Base-by-base conservation (phyloP, 2,329 filamentous ascomycete genomes). In the Microdochium trichocladiopsis region DNA sequence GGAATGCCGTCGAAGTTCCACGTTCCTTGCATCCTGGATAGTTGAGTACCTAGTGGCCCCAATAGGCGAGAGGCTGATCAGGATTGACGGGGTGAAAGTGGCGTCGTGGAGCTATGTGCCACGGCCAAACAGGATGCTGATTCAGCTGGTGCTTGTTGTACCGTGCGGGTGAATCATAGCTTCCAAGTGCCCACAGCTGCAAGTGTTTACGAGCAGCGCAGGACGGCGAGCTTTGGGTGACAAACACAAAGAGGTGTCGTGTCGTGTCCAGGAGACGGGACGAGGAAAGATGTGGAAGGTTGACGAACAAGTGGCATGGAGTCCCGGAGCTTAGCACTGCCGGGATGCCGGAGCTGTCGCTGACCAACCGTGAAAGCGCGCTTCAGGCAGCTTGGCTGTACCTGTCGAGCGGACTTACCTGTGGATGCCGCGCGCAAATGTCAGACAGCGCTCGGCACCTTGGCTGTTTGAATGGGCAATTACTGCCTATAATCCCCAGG, bases 1-100 rank as follows among this genome's bases (percentile, higher is more conserved):
- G 43, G 43, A 12, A 48, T 14, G 47, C 23, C 47, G 24, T 48
- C 47, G 23, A 48, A 48, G 47, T 48, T 48, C 47, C 47, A 48
- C 4, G 18, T 45, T 9, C n/a, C 41, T 22, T 45, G 41, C 41
- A 45, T 45, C 16, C 21, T 22, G 41, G n/a, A n/a, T n/a, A n/a
- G n/a, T n/a, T n/a, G n/a, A n/a, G n/a, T n/a, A n/a, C n/a, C n/a
- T n/a, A n/a, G n/a, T n/a, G n/a, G n/a, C n/a, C n/a, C n/a, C n/a
- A n/a, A n/a, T n/a, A n/a, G n/a, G n/a, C n/a, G n/a, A n/a, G n/a
- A n/a, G n/a, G n/a, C n/a, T n/a, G n/a, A n/a, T n/a, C n/a, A n/a
- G n/a, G n/a, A n/a, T n/a, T n/a, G n/a, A n/a, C n/a, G n/a, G n/a
- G n/a, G n/a, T n/a, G n/a, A n/a, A n/a, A n/a, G n/a, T n/a, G n/a